Percentiles rank a stretch among this genome's conserved stretches.
phyloP scores from a whole-genome alignment of 192 early-diverging fungal genomes.

The Umbelopsis sp. region DNA sequence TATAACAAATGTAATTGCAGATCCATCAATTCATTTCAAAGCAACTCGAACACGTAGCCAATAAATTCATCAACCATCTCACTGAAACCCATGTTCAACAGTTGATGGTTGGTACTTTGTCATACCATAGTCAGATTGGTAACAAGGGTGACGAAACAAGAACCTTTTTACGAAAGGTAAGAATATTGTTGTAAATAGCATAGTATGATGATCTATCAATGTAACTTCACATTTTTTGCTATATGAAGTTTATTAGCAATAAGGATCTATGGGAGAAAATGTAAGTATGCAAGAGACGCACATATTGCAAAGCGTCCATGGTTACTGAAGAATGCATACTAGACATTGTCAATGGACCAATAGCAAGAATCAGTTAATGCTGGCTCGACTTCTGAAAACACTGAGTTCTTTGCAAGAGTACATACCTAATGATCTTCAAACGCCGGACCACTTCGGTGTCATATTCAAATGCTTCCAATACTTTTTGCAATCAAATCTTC shows the following conservation, averaged over 20 bases:
- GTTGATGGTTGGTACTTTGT: constrained; percentile 20
- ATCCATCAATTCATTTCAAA: constrained; percentile 26
- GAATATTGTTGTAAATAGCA: neutral
- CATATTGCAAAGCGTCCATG: neutral
- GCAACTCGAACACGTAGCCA: constrained; percentile 22
- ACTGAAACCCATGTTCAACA: neutral
- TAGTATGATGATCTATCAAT: neutral
- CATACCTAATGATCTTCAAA: neutral
- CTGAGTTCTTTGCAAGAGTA: neutral
- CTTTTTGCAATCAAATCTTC: neutral
- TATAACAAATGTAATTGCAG: constrained; percentile 9
- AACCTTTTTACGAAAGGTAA: constrained; percentile 4
- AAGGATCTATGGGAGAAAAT: constrained; percentile 33
- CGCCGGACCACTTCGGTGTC: neutral
- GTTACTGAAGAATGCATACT: neutral
- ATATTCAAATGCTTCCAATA: neutral
- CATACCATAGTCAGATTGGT: constrained; percentile 9
- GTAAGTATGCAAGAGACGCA: constrained; percentile 21
- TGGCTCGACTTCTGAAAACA: neutral
- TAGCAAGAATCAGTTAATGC: neutral
- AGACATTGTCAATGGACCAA: neutral
- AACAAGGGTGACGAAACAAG: neutral
- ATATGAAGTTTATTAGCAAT: constrained; percentile 28
- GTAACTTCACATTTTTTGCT: too few relatives aligned
- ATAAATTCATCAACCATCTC: neutral